phyloP scores from a whole-genome alignment of 2,329 filamentous ascomycete species.

The Xylaria sp. region DNA sequence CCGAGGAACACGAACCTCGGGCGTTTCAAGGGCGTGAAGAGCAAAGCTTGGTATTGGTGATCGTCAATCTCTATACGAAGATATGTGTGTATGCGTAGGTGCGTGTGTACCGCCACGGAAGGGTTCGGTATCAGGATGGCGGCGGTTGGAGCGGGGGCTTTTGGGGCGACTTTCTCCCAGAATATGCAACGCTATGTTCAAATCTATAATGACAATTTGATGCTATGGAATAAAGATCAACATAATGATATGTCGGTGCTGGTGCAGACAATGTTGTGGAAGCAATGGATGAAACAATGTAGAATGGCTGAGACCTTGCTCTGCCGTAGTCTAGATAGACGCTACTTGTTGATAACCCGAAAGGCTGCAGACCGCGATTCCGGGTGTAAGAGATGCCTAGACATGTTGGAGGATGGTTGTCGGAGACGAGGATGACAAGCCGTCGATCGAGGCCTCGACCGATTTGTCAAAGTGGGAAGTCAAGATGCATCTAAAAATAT shows the following conservation, averaged over 20 bases:
- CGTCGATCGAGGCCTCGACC: too few relatives aligned
- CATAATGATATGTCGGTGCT: background rate
- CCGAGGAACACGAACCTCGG: conserved; percentile 8
- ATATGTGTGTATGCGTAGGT: background rate
- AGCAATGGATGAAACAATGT: background rate
- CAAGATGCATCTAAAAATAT: background rate
- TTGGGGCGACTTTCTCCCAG: too few relatives aligned
- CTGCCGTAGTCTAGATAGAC: conserved; percentile 1
- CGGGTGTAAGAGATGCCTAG: background rate
- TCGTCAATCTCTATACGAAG: background rate
- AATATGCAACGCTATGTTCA: too few relatives aligned
- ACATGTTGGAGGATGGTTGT: too few relatives aligned
- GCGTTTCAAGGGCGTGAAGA: too few relatives aligned
- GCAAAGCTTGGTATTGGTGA: background rate
- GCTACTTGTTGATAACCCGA: background rate
- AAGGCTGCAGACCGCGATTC: background rate
- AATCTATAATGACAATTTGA: background rate
- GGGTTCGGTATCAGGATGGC: background rate
- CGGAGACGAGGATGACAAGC: too few relatives aligned
- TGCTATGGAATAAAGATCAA: background rate
- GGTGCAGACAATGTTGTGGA: background rate
- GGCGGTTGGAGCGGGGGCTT: background rate
- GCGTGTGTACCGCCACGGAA: background rate
- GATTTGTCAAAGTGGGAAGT: background rate
- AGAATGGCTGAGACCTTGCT: conserved; percentile 20